These are phyloP conservation scores for Striga hermonthica DNA, from an alignment of 305 asterid genomes.

Conservation along the genomic window DNA sequence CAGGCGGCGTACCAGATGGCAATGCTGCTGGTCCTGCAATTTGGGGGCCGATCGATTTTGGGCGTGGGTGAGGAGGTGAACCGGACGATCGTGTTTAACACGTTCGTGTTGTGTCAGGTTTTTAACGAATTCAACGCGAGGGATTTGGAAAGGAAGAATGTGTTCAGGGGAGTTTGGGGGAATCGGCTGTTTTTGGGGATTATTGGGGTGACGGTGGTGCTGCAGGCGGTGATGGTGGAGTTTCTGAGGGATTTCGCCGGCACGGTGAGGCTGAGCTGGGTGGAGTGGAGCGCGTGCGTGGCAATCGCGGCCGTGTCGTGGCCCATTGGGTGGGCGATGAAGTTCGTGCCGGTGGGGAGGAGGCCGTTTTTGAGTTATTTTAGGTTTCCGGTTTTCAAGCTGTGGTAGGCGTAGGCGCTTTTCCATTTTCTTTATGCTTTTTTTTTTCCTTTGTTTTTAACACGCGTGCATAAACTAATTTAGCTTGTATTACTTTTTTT, in stretches of 20 bases:
- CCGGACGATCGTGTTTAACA: conserved; percentile 42
- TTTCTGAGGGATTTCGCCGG: conserved; percentile 44
- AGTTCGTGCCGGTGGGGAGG: conserved; percentile 40
- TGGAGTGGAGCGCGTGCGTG: conserved; percentile 44
- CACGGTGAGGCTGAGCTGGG: conserved; percentile 37
- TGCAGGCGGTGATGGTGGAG: conserved; percentile 51
- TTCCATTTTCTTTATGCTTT: conserved; percentile 43
- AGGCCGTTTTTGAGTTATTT: conserved; percentile 37
- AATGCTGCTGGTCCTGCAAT: conserved; percentile 37
- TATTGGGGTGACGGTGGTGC: conserved; percentile 33
- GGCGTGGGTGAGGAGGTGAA: conserved; percentile 31
- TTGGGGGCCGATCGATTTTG: conserved; percentile 34
- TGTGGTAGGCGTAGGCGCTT: conserved; percentile 14
- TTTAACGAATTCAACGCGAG: conserved; percentile 50
- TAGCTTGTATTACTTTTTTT: too few relatives aligned
- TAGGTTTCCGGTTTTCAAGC: conserved; percentile 5
- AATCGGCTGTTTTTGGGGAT: conserved; percentile 43
- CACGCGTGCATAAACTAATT: too few relatives aligned
- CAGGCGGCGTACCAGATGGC: conserved; percentile 44
- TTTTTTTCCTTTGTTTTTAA: background rate
- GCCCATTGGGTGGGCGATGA: conserved; percentile 52
- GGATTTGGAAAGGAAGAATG: conserved; percentile 48
- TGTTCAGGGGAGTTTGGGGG: conserved; percentile 38
- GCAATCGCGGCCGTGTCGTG: conserved; percentile 42
- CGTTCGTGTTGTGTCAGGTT: conserved; percentile 48